phyloP scores from a whole-genome alignment of 2,329 filamentous ascomycete species.

The Diaporthe eres region DNA sequence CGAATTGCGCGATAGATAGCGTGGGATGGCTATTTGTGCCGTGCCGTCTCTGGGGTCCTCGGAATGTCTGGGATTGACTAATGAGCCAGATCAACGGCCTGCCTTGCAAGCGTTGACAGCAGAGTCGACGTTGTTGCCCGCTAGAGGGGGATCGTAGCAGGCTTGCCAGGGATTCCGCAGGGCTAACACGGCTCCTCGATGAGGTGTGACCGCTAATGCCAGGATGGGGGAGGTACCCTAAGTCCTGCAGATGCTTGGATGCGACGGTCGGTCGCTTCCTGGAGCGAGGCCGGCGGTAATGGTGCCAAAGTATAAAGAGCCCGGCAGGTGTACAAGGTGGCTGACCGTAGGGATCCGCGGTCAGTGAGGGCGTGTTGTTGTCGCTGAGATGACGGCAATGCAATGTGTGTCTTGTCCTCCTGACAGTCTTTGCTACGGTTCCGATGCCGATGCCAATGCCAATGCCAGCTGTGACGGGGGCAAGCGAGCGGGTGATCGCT shows the following conservation, averaged over 20 bases:
- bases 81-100: slow-evolving; percentile 38
- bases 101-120: slow-evolving; percentile 41
- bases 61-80: slow-evolving; percentile 28
- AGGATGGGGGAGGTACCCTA: slow-evolving; percentile 28
- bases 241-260: slow-evolving; percentile 28
- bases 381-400: slow-evolving; percentile 38
- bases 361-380: slow-evolving; percentile 21
- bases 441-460: slow-evolving; percentile 25
- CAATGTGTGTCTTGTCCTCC: slow-evolving; percentile 39
- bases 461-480: slow-evolving; percentile 20
- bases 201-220: slow-evolving; percentile 38
- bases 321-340: slow-evolving; percentile 1
- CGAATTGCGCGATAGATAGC: slow-evolving; percentile 41
- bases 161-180: slow-evolving; percentile 29
- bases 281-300: slow-evolving; percentile 34
- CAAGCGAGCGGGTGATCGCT: slow-evolving; percentile 3
- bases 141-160: slow-evolving; percentile 23
- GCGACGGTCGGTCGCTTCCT: slow-evolving; percentile 17
- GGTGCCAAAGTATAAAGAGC: slow-evolving; percentile 33
- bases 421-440: slow-evolving; percentile 32
- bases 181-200: slow-evolving; percentile 35
- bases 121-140: slow-evolving; percentile 24
- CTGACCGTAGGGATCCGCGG: slow-evolving; percentile 34
- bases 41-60: slow-evolving; percentile 23
- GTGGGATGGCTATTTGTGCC: slow-evolving; percentile 30